Percentiles rank a stretch among this genome's conserved stretches.
Conservation (phyloP, 345 rosid genomes). For the Citrus medica region DNA sequence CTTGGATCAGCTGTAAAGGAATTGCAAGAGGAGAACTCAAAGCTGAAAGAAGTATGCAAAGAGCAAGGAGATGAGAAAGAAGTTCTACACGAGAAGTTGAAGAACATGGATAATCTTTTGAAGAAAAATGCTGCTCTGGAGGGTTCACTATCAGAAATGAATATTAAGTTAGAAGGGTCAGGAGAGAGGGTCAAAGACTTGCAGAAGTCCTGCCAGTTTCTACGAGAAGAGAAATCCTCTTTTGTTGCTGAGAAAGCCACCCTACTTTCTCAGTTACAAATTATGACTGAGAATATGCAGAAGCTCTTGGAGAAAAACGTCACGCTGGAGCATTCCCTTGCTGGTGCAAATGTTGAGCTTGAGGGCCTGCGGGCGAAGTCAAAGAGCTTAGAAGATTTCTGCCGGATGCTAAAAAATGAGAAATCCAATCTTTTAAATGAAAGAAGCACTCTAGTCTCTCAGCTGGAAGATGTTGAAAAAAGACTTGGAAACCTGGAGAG, state of each 20-base stretch:
- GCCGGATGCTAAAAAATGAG: slow-evolving; percentile 63
- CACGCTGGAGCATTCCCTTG: slow-evolving; percentile 48
- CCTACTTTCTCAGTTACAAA: slow-evolving; percentile 75
- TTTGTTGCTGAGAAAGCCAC: slow-evolving; percentile 69
- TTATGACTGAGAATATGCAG: slow-evolving; percentile 72
- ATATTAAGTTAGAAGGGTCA: slow-evolving; percentile 66
- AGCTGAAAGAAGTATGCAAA: slow-evolving; percentile 52
- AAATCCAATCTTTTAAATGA: slow-evolving; percentile 55
- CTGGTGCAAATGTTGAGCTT: slow-evolving; percentile 72
- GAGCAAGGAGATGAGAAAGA: slow-evolving; percentile 44
- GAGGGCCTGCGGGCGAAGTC: slow-evolving; percentile 64
- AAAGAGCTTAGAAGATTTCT: slow-evolving; percentile 71
- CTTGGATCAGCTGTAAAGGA: slow-evolving; percentile 55
- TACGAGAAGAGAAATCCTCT: slow-evolving; percentile 65
- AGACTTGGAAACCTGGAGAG: slow-evolving; percentile 64
- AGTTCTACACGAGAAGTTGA: slow-evolving; percentile 50
- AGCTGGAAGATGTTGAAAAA: slow-evolving; percentile 54
- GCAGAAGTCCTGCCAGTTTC: slow-evolving; percentile 59
- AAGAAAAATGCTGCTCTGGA: slow-evolving; percentile 61
- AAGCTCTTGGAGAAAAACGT: slow-evolving; percentile 60
- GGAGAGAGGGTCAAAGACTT: slow-evolving; percentile 51
- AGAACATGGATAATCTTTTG: slow-evolving; percentile 43
- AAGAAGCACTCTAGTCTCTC: slow-evolving; percentile 52
- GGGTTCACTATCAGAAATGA: slow-evolving; percentile 67
- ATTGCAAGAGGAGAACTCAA: slow-evolving; percentile 61